Evolutionary conservation across 495 filamentous ascomycete genomes (phyloP).

Genomic region (Choiromyces venosus): DNA sequence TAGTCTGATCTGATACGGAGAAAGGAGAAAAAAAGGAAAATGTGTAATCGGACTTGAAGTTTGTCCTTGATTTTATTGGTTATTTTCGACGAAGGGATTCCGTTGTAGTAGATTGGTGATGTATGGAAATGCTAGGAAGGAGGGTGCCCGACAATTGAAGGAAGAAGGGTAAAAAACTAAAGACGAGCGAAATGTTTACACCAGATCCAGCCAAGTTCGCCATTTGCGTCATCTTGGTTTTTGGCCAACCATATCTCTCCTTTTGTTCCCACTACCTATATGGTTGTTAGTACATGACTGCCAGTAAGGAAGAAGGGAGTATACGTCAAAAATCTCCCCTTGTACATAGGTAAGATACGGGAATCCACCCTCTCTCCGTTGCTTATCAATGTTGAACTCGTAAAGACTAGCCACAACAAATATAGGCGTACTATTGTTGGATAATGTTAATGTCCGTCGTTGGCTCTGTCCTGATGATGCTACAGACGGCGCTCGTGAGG

Average conservation of each 20-base stretch:
- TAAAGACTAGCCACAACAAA: constrained; percentile 92
- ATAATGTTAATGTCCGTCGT: constrained; percentile 36
- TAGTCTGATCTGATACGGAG: background rate
- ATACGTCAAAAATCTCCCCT: constrained; percentile 76
- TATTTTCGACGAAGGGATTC: background rate
- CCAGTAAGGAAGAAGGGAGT: background rate
- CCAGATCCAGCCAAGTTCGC: constrained; percentile 95
- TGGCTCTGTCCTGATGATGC: constrained; percentile 34
- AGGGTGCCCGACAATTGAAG: background rate
- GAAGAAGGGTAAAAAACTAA: constrained; percentile 6
- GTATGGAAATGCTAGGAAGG: background rate
- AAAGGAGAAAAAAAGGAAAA: background rate
- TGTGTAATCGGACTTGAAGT: background rate
- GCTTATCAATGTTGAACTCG: constrained; percentile 90
- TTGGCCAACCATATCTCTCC: constrained; percentile 96
- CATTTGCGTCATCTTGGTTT: constrained; percentile 81
- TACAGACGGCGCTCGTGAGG: constrained; percentile 43
- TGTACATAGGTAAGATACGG: constrained; percentile 92
- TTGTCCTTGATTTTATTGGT: background rate
- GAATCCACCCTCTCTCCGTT: constrained; percentile 88
- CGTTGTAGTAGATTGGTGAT: background rate
- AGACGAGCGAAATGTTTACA: constrained; percentile 72
- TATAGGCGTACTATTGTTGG: constrained; percentile 49
- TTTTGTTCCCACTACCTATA: constrained; percentile 69
- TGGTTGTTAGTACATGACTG: constrained; percentile 24